Evolutionary conservation across 805 yeast genomes (phyloP).

Genomic region (Zygosaccharomyces bisporus): DNA sequence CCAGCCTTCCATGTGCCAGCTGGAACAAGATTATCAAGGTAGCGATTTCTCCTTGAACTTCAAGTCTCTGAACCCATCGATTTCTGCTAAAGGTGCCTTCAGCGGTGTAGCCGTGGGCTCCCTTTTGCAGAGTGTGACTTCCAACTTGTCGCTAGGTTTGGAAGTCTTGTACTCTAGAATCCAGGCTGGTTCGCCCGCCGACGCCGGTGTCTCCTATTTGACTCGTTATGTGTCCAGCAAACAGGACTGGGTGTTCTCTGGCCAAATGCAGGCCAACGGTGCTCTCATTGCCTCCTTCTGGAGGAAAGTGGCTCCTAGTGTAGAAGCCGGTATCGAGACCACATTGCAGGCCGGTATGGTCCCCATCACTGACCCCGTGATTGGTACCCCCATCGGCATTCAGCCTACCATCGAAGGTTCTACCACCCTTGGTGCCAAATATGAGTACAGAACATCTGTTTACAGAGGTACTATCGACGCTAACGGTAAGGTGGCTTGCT

Average conservation of each 20-base stretch:
- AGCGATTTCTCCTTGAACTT: constrained; percentile 82
- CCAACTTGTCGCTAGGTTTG: constrained; percentile 80
- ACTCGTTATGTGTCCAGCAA: constrained; percentile 73
- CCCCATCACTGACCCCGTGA: constrained; percentile 69
- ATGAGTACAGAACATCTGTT: constrained; percentile 93
- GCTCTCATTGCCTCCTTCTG: constrained; percentile 84
- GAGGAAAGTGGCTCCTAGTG: constrained; percentile 88
- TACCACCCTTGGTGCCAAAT: constrained; percentile 94
- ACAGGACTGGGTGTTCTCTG: constrained; percentile 89
- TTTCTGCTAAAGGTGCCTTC: constrained; percentile 58
- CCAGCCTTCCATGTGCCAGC: constrained; percentile 90
- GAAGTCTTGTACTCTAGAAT: constrained; percentile 81
- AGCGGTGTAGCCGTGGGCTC: constrained; percentile 93
- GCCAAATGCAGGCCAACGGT: constrained; percentile 92
- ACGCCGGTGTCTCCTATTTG: constrained; percentile 83
- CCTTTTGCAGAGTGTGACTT: constrained; percentile 81
- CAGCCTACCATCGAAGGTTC: constrained; percentile 86
- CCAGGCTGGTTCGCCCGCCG: constrained; percentile 75
- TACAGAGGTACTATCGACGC: constrained; percentile 95
- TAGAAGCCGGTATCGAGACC: constrained; percentile 92
- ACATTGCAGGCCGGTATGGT: constrained; percentile 70
- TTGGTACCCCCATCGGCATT: constrained; percentile 75
- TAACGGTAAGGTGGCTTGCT: constrained; percentile 82
- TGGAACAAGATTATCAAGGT: constrained; percentile 94
- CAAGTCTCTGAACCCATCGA: constrained; percentile 85